Evolutionary conservation across 1,284 basidiomycete species (phyloP).

Genomic region (Ganoderma resinaceum): DNA sequence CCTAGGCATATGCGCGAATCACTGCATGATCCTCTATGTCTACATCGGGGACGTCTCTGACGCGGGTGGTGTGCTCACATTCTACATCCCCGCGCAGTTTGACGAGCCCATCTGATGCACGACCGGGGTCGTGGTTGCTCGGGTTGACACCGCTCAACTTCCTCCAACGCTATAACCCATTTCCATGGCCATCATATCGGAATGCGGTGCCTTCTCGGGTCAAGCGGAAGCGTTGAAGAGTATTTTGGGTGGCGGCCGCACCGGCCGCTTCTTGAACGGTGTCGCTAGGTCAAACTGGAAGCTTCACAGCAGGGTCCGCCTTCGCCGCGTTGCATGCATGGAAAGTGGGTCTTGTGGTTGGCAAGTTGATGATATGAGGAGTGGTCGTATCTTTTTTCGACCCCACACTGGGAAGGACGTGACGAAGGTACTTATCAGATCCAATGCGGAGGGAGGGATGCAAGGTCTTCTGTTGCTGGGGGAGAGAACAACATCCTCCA

Average conservation of each 20-base stretch:
- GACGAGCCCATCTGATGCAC: slow-evolving; percentile 38
- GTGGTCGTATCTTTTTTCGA: neutral
- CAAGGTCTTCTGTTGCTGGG: neutral
- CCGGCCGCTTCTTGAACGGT: neutral
- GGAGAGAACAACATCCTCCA: neutral
- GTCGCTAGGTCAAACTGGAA: neutral
- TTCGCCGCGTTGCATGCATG: neutral
- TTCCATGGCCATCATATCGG: neutral
- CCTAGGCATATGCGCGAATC: slow-evolving; percentile 82
- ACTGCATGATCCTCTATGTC: slow-evolving; percentile 90
- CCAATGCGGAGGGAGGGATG: neutral
- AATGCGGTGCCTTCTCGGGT: neutral
- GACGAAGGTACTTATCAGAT: neutral
- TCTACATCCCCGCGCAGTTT: slow-evolving; percentile 80
- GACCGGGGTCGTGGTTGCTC: neutral
- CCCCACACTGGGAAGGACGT: neutral
- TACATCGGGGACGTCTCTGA: slow-evolving; percentile 88
- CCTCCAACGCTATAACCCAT: neutral
- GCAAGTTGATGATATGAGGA: neutral
- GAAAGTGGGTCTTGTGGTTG: neutral
- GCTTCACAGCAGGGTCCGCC: neutral
- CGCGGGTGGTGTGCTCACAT: slow-evolving; percentile 87
- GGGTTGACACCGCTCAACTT: neutral
- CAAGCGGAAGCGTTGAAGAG: neutral
- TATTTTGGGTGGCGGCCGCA: neutral